phyloP scores from a whole-genome alignment of 768 basidiomycete genomes.

The Calocera viscosa region DNA sequence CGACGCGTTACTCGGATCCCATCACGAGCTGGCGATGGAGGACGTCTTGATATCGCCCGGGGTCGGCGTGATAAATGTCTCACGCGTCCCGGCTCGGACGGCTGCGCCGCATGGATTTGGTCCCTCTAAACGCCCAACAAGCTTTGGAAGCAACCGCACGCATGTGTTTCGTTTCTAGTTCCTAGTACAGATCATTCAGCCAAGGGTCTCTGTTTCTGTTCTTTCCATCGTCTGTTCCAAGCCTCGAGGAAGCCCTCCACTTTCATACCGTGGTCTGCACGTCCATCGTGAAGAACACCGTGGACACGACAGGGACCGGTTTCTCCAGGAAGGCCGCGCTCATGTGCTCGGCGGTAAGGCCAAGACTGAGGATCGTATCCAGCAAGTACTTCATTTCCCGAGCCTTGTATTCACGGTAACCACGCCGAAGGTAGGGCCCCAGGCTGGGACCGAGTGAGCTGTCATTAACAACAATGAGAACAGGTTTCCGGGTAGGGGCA shows the following conservation, averaged over 20 bases:
- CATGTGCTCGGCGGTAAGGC: neutral
- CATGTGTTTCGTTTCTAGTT: neutral
- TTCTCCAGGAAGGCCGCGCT: conserved; percentile 1
- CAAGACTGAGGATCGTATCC: neutral
- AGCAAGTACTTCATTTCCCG: neutral
- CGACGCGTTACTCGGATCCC: neutral
- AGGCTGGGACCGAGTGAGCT: conserved; percentile 1
- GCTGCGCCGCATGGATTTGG: neutral
- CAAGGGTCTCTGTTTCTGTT: neutral
- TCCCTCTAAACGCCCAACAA: conserved; percentile 8
- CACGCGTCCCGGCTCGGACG: neutral
- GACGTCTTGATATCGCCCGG: neutral
- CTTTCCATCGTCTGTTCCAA: neutral
- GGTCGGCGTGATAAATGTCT: neutral
- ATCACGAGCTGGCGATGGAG: neutral
- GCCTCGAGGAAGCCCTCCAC: neutral
- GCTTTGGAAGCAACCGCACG: neutral
- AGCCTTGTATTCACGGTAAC: conserved; percentile 5
- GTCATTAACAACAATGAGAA: neutral
- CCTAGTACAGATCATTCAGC: conserved; percentile 3
- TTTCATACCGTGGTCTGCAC: neutral
- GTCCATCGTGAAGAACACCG: neutral
- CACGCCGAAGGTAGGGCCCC: neutral
- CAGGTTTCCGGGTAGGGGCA: neutral
- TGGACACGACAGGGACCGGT: neutral